A percentile compares a stretch with the other conserved stretches of the same genome.
These are phyloP conservation scores for Isoetes taiwanensis DNA, from an alignment of 75 land plant genomes.

Conservation along the genomic window DNA sequence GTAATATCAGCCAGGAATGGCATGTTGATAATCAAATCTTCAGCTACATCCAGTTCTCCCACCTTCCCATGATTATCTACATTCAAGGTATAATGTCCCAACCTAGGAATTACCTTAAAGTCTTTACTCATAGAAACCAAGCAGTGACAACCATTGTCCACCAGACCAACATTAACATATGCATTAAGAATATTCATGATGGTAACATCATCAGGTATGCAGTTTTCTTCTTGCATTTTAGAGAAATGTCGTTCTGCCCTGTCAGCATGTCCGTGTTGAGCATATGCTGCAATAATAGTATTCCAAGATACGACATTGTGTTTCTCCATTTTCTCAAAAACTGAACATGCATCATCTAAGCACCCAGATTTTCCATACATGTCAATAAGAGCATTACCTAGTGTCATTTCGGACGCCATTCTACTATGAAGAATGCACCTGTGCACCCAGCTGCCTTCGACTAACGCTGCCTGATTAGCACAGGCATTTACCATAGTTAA, in stretches of 20 bases:
- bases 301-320: constrained; percentile 14
- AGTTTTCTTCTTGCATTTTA: constrained; percentile 9
- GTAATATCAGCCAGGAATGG: too few species aligned
- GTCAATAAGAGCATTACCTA: background rate
- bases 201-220: constrained; percentile 16
- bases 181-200: constrained; percentile 24
- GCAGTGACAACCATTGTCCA: too few species aligned
- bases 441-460: too few species aligned
- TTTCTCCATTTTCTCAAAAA: constrained; percentile 10
- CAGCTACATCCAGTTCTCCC: too few species aligned
- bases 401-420: background rate
- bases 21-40: too few species aligned
- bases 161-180: constrained; percentile 27
- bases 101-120: too few species aligned
- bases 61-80: too few species aligned
- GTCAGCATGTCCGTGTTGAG: constrained; percentile 29
- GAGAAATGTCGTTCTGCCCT: background rate
- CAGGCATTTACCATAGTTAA: background rate
- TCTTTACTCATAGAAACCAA: too few species aligned
- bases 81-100: too few species aligned
- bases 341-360: background rate
- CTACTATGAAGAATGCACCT: background rate
- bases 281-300: constrained; percentile 42
- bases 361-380: background rate
- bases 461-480: constrained; percentile 12